A percentile compares a stretch with the other conserved stretches of the same genome.
Conservation (phyloP, 306 rosid genomes). For the Echinosophora koreensis region DNA sequence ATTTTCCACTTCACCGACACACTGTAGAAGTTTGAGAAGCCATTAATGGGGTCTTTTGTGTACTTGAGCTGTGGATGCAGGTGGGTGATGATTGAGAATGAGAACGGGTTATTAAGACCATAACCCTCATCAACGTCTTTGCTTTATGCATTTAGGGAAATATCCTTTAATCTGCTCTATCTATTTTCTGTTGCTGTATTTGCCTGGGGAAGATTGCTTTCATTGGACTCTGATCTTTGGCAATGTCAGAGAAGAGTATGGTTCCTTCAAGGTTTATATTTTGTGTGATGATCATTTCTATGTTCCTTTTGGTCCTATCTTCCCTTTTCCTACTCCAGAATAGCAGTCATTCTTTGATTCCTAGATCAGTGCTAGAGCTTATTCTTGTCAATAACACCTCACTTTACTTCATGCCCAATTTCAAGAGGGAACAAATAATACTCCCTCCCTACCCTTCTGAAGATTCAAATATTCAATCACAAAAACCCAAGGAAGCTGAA, state of each 20-base stretch:
- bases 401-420: constrained; percentile 63
- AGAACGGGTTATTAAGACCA: background rate
- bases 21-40: constrained; percentile 41
- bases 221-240: constrained; percentile 37
- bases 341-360: constrained; percentile 67
- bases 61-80: constrained; percentile 41
- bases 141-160: constrained; percentile 28
- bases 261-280: constrained; percentile 69
- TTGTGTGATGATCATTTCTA: constrained; percentile 66
- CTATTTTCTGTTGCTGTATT: constrained; percentile 26
- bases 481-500: constrained; percentile 47
- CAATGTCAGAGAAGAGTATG: constrained; percentile 84
- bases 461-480: constrained; percentile 39
- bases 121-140: constrained; percentile 22
- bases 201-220: constrained; percentile 13
- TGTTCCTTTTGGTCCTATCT: constrained; percentile 80
- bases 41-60: constrained; percentile 23
- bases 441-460: constrained; percentile 46
- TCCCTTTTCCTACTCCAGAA: constrained; percentile 78
- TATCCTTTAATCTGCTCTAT: constrained; percentile 25
- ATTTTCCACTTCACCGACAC: constrained; percentile 34
- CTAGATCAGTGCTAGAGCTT: constrained; percentile 78
- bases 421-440: constrained; percentile 48
- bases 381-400: constrained; percentile 75
- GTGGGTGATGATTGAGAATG: constrained; percentile 4